These are phyloP conservation scores for Trichosporon sp. DNA, from an alignment of 1,284 basidiomycete species.

Conservation along the genomic window DNA sequence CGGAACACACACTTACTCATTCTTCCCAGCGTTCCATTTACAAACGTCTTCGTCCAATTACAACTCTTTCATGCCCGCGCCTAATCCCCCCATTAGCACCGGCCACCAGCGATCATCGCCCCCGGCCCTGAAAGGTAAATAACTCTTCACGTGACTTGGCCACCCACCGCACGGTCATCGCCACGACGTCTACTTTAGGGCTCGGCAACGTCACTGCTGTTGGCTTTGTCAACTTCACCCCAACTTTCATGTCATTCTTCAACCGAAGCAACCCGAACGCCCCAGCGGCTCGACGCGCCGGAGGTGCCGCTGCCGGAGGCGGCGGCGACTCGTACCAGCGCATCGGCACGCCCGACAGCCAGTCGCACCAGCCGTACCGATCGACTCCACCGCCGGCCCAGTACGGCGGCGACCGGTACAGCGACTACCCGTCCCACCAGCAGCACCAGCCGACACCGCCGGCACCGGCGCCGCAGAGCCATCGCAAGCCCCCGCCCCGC, in stretches of 20 bases:
- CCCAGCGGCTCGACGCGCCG: slow-evolving; percentile 43
- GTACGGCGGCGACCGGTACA: slow-evolving; percentile 22
- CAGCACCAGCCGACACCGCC: slow-evolving; percentile 16
- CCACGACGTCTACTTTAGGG: not conserved
- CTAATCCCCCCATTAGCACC: slow-evolving; percentile 1
- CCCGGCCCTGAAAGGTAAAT: slow-evolving; percentile 1
- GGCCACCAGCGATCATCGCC: not conserved
- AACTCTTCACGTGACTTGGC: slow-evolving; percentile 2
- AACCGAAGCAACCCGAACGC: slow-evolving; percentile 52
- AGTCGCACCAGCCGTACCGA: slow-evolving; percentile 16
- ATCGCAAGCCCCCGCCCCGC: slow-evolving; percentile 16
- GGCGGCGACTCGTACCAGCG: slow-evolving; percentile 45
- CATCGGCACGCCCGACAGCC: slow-evolving; percentile 34
- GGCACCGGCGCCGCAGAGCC: slow-evolving; percentile 17
- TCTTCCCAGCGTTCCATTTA: not conserved
- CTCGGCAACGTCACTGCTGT: slow-evolving; percentile 17
- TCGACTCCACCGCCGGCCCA: slow-evolving; percentile 27
- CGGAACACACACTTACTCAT: not conserved
- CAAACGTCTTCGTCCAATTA: not conserved
- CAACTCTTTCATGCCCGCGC: not conserved
- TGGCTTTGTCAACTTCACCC: slow-evolving; percentile 49
- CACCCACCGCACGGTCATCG: not conserved
- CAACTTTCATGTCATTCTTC: slow-evolving; percentile 54
- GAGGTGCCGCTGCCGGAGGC: slow-evolving; percentile 20
- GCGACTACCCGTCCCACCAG: slow-evolving; percentile 20